These are phyloP conservation scores for Cryoendolithus antarcticus DNA, from an alignment of 2,329 filamentous ascomycete species.

Conservation along the genomic window DNA sequence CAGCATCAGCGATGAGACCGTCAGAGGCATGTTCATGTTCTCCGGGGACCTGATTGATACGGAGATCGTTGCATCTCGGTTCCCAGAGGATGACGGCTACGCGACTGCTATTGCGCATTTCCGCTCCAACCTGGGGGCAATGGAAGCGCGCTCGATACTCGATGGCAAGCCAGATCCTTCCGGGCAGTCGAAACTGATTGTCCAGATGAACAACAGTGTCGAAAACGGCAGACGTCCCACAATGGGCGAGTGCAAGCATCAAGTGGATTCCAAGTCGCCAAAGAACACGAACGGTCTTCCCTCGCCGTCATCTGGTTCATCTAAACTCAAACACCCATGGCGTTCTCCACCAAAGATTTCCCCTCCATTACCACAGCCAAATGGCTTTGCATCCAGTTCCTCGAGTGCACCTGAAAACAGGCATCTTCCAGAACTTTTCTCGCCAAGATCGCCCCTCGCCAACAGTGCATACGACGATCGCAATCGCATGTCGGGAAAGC, in stretches of 20 bases:
- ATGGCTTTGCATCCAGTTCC: too few relatives aligned
- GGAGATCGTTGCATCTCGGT: slow-evolving; percentile 43
- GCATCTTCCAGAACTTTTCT: slow-evolving; percentile 52
- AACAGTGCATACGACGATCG: slow-evolving; percentile 51
- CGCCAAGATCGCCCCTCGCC: slow-evolving; percentile 60
- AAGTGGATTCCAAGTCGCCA: too few relatives aligned
- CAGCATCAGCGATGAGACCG: slow-evolving; percentile 44
- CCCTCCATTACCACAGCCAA: too few relatives aligned
- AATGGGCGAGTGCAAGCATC: slow-evolving; percentile 29
- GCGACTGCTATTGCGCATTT: slow-evolving; percentile 48
- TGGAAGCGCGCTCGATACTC: slow-evolving; percentile 46
- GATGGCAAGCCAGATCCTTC: slow-evolving; percentile 51
- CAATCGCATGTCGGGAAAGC: slow-evolving; percentile 52
- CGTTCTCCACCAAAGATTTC: too few relatives aligned
- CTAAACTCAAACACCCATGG: too few relatives aligned
- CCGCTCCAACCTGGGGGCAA: slow-evolving; percentile 42
- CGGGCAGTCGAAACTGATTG: slow-evolving; percentile 47
- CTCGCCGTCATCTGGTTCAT: too few relatives aligned
- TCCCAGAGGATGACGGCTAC: slow-evolving; percentile 44
- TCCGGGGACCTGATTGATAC: slow-evolving; percentile 50
- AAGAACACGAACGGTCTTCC: too few relatives aligned
- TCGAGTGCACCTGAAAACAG: slow-evolving; percentile 18
- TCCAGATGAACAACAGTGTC: slow-evolving; percentile 38
- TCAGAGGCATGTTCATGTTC: slow-evolving; percentile 53
- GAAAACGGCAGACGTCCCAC: slow-evolving; percentile 35